Evolutionary conservation across 768 basidiomycete genomes (phyloP).

Genomic region (Strobilomyces dryophilus): DNA sequence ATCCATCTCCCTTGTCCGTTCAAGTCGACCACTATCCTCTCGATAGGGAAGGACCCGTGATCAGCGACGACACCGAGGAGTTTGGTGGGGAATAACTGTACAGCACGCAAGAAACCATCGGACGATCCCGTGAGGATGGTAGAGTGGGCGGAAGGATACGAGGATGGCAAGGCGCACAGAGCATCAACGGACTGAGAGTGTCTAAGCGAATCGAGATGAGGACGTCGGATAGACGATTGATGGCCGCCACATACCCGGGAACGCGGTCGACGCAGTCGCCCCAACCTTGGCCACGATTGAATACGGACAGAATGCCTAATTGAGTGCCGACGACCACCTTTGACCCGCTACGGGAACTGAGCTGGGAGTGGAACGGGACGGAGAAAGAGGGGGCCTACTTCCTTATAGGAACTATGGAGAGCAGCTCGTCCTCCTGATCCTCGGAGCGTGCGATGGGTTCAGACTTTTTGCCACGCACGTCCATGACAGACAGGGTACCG

Average conservation of each 20-base stretch:
- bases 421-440: slow-evolving; percentile 92
- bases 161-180: slow-evolving; percentile 66
- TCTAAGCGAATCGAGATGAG: slow-evolving; percentile 37
- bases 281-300: slow-evolving; percentile 85
- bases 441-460: slow-evolving; percentile 84
- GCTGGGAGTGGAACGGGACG: neutral
- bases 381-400: slow-evolving; percentile 41
- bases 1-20: slow-evolving; percentile 71
- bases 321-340: slow-evolving; percentile 90
- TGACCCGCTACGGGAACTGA: slow-evolving; percentile 43
- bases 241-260: slow-evolving; percentile 57
- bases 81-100: slow-evolving; percentile 85
- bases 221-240: neutral
- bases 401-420: slow-evolving; percentile 83
- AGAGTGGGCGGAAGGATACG: slow-evolving; percentile 57
- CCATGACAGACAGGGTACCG: slow-evolving; percentile 89
- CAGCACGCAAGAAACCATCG: slow-evolving; percentile 84
- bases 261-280: slow-evolving; percentile 89
- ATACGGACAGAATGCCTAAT: slow-evolving; percentile 83
- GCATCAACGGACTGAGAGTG: slow-evolving; percentile 92
- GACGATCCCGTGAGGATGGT: slow-evolving; percentile 87
- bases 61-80: slow-evolving; percentile 87
- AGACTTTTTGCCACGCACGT: slow-evolving; percentile 76
- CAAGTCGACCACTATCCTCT: slow-evolving; percentile 69
- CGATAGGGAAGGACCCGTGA: slow-evolving; percentile 90